Evolutionary conservation across 1,284 basidiomycete genomes (phyloP).

Genomic region (Cryptococcus amylolentus): DNA sequence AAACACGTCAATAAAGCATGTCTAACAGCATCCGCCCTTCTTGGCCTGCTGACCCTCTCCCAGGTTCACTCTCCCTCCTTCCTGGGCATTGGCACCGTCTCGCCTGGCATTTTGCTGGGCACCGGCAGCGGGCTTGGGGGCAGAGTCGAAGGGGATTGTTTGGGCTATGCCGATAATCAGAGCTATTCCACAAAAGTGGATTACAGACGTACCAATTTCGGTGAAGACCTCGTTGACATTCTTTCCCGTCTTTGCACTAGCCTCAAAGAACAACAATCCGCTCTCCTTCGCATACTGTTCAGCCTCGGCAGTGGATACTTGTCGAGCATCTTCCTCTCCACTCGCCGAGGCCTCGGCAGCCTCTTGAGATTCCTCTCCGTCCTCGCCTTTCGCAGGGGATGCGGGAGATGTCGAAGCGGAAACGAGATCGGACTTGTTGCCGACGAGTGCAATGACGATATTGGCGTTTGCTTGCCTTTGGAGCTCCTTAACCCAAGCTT

Average conservation of each 20-base stretch:
- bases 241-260: constrained; percentile 95
- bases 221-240: constrained; percentile 97
- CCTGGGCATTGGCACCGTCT: constrained; percentile 56
- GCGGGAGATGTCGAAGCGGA: constrained; percentile 45
- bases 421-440: constrained; percentile 93
- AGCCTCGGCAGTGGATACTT: constrained; percentile 90
- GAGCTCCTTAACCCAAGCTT: constrained; percentile 99
- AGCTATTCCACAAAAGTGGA: constrained; percentile 2
- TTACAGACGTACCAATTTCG: constrained; percentile 73
- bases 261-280: constrained; percentile 93
- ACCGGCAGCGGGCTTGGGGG: constrained; percentile 63
- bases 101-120: constrained; percentile 21
- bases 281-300: constrained; percentile 93
- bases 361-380: constrained; percentile 44
- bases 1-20: background rate
- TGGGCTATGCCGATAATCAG: constrained; percentile 61
- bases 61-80: constrained; percentile 66
- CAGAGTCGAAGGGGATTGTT: constrained; percentile 93
- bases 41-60: constrained; percentile 57
- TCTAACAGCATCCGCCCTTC: constrained; percentile 46
- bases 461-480: constrained; percentile 98
- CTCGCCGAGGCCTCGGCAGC: constrained; percentile 43
- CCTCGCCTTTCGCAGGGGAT: constrained; percentile 75
- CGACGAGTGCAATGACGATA: constrained; percentile 94
- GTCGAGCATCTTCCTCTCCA: constrained; percentile 65